A percentile compares a stretch with the other conserved stretches of the same genome.
Evolutionary conservation across 2,329 filamentous ascomycete genomes (phyloP).

Genomic region (Aspergillus amoenus): DNA sequence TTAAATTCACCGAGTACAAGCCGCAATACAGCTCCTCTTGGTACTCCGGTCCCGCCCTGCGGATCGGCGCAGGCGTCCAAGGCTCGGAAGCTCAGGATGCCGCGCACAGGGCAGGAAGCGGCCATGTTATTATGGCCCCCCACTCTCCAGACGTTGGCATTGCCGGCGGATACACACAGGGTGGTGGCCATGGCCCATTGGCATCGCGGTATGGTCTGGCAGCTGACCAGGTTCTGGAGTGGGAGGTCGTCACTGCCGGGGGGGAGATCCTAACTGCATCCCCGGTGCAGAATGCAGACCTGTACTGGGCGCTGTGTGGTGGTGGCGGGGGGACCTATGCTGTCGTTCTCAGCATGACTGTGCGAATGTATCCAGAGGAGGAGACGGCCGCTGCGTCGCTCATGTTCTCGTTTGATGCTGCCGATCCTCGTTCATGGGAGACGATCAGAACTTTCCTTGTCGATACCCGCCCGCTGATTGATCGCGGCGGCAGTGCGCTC

Average conservation of each 20-base stretch:
- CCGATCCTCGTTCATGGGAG: slow-evolving; percentile 8
- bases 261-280: slow-evolving; percentile 14
- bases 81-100: slow-evolving; percentile 51
- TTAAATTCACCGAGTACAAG: slow-evolving; percentile 28
- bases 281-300: slow-evolving; percentile 24
- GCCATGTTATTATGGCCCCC: too few relatives aligned
- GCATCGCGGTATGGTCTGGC: slow-evolving; percentile 57
- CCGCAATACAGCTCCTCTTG: slow-evolving; percentile 33
- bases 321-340: slow-evolving; percentile 19
- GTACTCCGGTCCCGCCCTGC: slow-evolving; percentile 55
- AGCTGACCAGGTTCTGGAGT: slow-evolving; percentile 51
- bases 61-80: slow-evolving; percentile 55
- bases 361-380: slow-evolving; percentile 50
- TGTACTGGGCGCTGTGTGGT: slow-evolving; percentile 22
- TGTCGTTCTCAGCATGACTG: slow-evolving; percentile 56
- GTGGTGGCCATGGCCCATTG: slow-evolving; percentile 59
- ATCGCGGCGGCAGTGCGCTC: too few relatives aligned
- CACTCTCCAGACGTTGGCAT: slow-evolving; percentile 52
- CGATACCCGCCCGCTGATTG: too few relatives aligned
- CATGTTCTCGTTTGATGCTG: slow-evolving; percentile 49
- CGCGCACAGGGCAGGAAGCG: slow-evolving; percentile 41
- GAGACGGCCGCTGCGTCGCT: slow-evolving; percentile 27
- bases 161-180: slow-evolving; percentile 61
- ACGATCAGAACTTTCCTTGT: too few relatives aligned
- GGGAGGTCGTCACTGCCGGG: slow-evolving; percentile 49